Evolutionary conservation across 495 filamentous ascomycete genomes (phyloP).

Genomic region (Tuber calosporum): DNA sequence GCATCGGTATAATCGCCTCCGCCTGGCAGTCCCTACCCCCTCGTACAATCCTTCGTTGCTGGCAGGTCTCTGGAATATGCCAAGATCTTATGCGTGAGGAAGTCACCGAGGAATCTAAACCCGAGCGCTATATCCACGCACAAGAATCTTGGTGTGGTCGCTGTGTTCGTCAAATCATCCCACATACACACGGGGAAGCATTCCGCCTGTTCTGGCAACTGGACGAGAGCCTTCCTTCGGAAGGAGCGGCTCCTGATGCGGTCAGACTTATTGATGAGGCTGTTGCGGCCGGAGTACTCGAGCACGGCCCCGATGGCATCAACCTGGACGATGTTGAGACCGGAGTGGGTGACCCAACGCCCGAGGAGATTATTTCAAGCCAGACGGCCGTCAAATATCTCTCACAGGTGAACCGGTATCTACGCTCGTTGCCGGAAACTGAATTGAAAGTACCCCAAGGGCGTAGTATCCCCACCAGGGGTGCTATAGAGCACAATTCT

Average conservation of each 20-base stretch:
- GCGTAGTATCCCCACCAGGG: conserved; percentile 24
- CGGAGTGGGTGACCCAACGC: conserved; percentile 19
- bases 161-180: conserved; percentile 19
- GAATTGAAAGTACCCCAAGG: conserved; percentile 30
- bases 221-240: conserved; percentile 20
- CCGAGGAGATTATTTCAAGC: conserved; percentile 26
- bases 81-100: conserved; percentile 27
- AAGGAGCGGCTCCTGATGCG: conserved; percentile 17
- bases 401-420: conserved; percentile 31
- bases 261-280: conserved; percentile 28
- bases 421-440: conserved; percentile 30
- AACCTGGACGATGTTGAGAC: conserved; percentile 22
- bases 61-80: conserved; percentile 31
- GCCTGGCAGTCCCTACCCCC: conserved; percentile 28
- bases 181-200: conserved; percentile 8
- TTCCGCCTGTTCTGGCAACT: conserved; percentile 26
- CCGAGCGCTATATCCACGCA: conserved; percentile 26
- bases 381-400: conserved; percentile 29
- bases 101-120: conserved; percentile 18
- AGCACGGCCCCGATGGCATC: conserved; percentile 23
- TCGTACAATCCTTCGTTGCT: conserved; percentile 31
- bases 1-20: conserved; percentile 32
- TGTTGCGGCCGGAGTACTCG: conserved; percentile 27
- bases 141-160: conserved; percentile 26
- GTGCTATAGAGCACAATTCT: conserved; percentile 29